Percentiles rank a stretch among this genome's conserved stretches.
These are phyloP conservation scores for Aquilaria agallochum DNA, from an alignment of 441 rosid species.

Conservation along the genomic window DNA sequence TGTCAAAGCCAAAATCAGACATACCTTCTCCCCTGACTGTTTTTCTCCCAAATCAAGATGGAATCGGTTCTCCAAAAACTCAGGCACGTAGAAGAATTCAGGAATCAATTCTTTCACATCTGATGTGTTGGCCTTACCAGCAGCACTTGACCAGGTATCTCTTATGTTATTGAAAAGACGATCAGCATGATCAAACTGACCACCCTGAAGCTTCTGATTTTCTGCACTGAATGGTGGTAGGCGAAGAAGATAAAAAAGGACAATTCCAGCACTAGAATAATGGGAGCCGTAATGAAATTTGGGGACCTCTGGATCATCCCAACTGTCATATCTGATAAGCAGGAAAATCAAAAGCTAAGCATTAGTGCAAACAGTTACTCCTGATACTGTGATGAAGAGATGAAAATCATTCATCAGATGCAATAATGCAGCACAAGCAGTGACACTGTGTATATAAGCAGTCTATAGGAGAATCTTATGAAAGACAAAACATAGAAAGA, in stretches of 20 bases:
- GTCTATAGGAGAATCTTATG: too few species aligned
- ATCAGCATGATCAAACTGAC: slow-evolving; percentile 99
- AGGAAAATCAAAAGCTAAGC: slow-evolving; percentile 9
- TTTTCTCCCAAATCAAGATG: slow-evolving; percentile 88
- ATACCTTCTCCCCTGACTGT: slow-evolving; percentile 97
- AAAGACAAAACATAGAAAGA: too few species aligned
- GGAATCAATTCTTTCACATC: slow-evolving; percentile 98
- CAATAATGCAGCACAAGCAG: background rate
- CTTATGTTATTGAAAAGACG: slow-evolving; percentile 81
- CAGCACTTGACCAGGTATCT: slow-evolving; percentile 97
- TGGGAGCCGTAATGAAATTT: slow-evolving; percentile 98
- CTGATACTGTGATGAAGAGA: too few species aligned
- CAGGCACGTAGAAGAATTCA: slow-evolving; percentile 96
- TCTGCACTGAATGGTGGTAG: slow-evolving; percentile 92
- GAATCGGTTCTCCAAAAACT: slow-evolving; percentile 81
- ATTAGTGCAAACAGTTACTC: background rate
- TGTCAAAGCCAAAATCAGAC: slow-evolving; percentile 19
- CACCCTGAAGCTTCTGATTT: slow-evolving; percentile 98
- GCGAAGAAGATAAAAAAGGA: slow-evolving; percentile 93
- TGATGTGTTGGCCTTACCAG: slow-evolving; percentile 92
- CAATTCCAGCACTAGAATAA: slow-evolving; percentile 98
- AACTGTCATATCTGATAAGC: slow-evolving; percentile 73
- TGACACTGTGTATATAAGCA: too few species aligned
- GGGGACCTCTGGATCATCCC: slow-evolving; percentile 99
- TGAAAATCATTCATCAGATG: too few species aligned